Evolutionary conservation across 1,284 basidiomycete species (phyloP).

Genomic region (Hemileia vastatrix): DNA sequence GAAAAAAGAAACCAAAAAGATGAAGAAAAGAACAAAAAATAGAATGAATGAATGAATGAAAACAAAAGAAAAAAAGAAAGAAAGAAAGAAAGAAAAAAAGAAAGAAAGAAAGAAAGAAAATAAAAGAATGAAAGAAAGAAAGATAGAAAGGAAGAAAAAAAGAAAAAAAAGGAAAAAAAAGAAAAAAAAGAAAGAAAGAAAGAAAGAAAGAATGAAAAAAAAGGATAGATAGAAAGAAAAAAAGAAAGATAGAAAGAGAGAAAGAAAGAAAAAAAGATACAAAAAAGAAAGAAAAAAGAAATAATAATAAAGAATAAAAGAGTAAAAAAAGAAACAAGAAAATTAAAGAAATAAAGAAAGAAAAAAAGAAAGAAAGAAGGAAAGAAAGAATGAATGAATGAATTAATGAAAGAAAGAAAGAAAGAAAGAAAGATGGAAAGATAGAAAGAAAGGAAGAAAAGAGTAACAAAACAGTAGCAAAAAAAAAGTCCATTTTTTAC

Average conservation of each 20-base stretch:
- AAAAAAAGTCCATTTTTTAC: too few relatives aligned
- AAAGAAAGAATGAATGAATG: neutral
- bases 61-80: neutral
- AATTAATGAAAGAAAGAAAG: neutral
- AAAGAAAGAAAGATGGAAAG: neutral
- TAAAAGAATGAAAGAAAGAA: neutral
- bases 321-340: neutral
- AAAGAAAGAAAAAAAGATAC: neutral
- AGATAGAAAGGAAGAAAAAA: neutral
- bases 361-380: slow-evolving; percentile 1
- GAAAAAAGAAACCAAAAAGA: neutral
- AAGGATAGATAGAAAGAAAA: neutral
- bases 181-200: neutral
- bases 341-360: neutral
- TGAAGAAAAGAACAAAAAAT: neutral
- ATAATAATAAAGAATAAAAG: neutral
- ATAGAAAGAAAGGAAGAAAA: neutral
- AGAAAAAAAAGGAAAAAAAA: neutral
- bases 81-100: neutral
- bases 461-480: too few relatives aligned
- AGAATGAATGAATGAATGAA: neutral
- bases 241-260: neutral
- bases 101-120: neutral
- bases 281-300: neutral
- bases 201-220: neutral